A percentile compares a stretch with the other conserved stretches of the same genome.
Evolutionary conservation across 345 rosid genomes (phyloP).

Genomic region (Lagerstroemia speciosa): DNA sequence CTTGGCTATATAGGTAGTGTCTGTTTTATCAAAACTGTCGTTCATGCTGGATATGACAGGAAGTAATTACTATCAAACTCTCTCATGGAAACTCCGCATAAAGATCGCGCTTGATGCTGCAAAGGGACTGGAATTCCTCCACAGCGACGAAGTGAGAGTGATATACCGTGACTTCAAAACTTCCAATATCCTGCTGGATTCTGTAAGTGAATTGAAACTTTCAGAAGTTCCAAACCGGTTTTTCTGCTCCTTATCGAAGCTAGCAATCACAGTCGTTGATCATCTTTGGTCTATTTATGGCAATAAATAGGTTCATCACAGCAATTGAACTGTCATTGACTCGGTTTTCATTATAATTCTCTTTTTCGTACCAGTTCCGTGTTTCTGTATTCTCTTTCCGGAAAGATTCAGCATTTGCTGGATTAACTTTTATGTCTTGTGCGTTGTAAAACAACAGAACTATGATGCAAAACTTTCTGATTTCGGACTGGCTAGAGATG

Average conservation of each 20-base stretch:
- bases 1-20: background rate
- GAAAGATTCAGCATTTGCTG: background rate
- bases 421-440: background rate
- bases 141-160: conserved; percentile 68
- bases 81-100: conserved; percentile 73
- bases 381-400: background rate
- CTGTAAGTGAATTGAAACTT: conserved; percentile 25
- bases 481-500: conserved; percentile 49
- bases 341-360: too few relatives aligned
- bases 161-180: conserved; percentile 89
- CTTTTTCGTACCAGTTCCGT: background rate
- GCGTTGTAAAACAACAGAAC: conserved; percentile 13
- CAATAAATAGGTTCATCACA: background rate
- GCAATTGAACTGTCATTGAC: background rate
- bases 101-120: conserved; percentile 93
- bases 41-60: conserved; percentile 31
- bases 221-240: background rate
- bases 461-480: conserved; percentile 43
- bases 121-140: conserved; percentile 88
- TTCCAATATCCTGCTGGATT: conserved; percentile 72
- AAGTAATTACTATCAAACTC: conserved; percentile 51
- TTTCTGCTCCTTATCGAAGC: background rate
- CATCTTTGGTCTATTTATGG: background rate
- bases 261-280: background rate
- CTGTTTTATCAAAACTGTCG: background rate